Percentiles rank a stretch among this genome's conserved stretches.
phyloP scores from a whole-genome alignment of 192 early-diverging fungal genomes.

The Entophlyctis luteolus region DNA sequence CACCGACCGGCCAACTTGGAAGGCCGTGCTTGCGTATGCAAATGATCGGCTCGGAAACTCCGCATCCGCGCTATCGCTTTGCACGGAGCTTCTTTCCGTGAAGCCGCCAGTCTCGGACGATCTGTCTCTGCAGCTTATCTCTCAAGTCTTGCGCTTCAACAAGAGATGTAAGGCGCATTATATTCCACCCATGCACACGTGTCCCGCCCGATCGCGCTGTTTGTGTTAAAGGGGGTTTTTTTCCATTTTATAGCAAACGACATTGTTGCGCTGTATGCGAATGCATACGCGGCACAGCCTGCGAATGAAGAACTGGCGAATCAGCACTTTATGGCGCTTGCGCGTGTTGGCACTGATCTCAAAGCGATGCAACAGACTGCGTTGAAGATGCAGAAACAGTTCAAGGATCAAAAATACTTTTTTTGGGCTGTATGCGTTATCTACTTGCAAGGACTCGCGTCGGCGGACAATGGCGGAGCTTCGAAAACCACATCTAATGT shows the following conservation, averaged over 20 bases:
- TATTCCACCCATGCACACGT: too few species aligned
- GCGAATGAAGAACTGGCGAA: constrained; percentile 68
- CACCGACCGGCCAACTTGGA: background rate
- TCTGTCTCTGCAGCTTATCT: constrained; percentile 14
- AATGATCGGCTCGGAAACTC: background rate
- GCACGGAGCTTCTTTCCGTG: background rate
- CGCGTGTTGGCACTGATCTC: constrained; percentile 59
- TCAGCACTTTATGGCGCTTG: constrained; percentile 81
- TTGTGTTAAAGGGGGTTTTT: constrained; percentile 1
- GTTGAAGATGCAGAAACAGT: constrained; percentile 74
- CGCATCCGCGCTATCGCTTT: constrained; percentile 4
- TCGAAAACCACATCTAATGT: constrained; percentile 39
- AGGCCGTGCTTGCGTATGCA: constrained; percentile 23
- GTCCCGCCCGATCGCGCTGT: background rate
- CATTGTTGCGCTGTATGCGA: constrained; percentile 70
- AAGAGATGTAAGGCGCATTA: constrained; percentile 10
- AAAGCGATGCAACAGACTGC: constrained; percentile 73
- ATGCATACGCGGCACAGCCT: constrained; percentile 55
- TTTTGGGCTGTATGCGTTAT: constrained; percentile 85
- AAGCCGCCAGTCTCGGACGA: constrained; percentile 4
- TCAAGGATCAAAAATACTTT: constrained; percentile 72
- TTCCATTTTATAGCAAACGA: constrained; percentile 51
- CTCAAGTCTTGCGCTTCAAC: background rate
- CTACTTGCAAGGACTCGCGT: constrained; percentile 67
- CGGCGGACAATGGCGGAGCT: constrained; percentile 31